These are phyloP conservation scores for Epithemia pelagica DNA, from an alignment of 108 stramenopile species.

Conservation along the genomic window DNA sequence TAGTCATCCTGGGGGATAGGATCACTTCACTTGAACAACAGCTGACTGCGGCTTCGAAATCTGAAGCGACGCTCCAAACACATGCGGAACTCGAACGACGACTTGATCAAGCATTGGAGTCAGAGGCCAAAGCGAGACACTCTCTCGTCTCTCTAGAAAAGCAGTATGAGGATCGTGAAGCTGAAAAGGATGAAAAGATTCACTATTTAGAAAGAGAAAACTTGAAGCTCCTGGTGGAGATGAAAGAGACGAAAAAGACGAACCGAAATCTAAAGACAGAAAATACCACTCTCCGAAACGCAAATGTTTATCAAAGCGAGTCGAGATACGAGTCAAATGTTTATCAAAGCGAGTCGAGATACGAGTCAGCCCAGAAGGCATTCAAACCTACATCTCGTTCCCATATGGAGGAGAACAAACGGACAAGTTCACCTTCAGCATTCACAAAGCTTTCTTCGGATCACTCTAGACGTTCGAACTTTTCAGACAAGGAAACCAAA, in stretches of 20 bases:
- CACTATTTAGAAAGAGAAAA: slow-evolving; percentile 79
- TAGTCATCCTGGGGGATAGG: slow-evolving; percentile 52
- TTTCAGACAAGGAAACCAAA: no score
- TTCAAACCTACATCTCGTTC: no score
- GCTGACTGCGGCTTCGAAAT: slow-evolving; percentile 27
- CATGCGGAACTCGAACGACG: background rate
- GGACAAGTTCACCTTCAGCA: no score
- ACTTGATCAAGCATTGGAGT: slow-evolving; percentile 20
- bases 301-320: no score
- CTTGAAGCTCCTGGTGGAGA: slow-evolving; percentile 71
- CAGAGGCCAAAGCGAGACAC: slow-evolving; percentile 19
- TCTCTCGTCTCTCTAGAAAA: slow-evolving; percentile 32
- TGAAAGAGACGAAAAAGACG: slow-evolving; percentile 58
- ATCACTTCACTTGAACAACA: slow-evolving; percentile 51
- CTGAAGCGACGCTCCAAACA: background rate
- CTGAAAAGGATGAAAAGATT: slow-evolving; percentile 35
- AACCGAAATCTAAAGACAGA: slow-evolving; percentile 37
- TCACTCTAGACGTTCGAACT: no score
- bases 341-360: no score
- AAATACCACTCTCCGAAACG: slow-evolving; percentile 37
- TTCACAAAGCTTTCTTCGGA: no score
- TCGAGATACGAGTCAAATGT: no score
- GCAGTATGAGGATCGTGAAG: slow-evolving; percentile 20
- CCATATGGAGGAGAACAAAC: no score
- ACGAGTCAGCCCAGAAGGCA: no score